Conservation (phyloP, 192 early-diverging fungal species). For the Entomortierella chlamydospora region DNA sequence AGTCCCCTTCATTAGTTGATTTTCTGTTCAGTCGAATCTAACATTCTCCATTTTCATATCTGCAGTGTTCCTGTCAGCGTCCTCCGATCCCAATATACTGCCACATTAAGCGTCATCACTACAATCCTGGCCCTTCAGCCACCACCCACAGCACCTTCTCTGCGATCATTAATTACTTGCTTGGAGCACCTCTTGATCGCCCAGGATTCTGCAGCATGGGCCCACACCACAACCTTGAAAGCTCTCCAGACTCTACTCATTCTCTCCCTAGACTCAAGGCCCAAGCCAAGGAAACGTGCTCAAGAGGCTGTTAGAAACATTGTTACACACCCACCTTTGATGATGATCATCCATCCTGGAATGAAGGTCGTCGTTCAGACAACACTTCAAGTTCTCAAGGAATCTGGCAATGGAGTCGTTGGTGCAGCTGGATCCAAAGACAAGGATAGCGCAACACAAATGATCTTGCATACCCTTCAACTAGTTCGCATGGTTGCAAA, state of each 20-base stretch:
- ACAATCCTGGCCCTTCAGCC: constrained; percentile 72
- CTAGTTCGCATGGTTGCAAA: constrained; percentile 54
- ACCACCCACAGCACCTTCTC: constrained; percentile 75
- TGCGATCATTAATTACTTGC: constrained; percentile 83
- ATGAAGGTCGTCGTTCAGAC: constrained; percentile 52
- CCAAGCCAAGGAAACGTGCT: constrained; percentile 86
- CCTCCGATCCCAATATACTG: constrained; percentile 72
- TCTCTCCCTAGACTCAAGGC: constrained; percentile 83
- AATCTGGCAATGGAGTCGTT: constrained; percentile 50
- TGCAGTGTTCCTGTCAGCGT: constrained; percentile 64
- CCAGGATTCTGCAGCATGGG: constrained; percentile 84
- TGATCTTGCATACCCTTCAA: constrained; percentile 52
- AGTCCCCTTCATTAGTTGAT: not conserved
- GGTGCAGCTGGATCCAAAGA: constrained; percentile 52
- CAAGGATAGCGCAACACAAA: constrained; percentile 48
- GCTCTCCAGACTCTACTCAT: constrained; percentile 79
- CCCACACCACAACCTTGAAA: constrained; percentile 72
- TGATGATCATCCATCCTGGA: constrained; percentile 44
- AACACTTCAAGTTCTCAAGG: constrained; percentile 48
- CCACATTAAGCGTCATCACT: constrained; percentile 72
- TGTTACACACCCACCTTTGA: constrained; percentile 73
- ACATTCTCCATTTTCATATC: not conserved
- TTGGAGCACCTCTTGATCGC: constrained; percentile 81
- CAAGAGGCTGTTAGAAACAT: constrained; percentile 84
- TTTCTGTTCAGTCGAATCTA: not conserved